Evolutionary conservation across 2,329 filamentous ascomycete species (phyloP).

Genomic region (Fusarium oxysporum): DNA sequence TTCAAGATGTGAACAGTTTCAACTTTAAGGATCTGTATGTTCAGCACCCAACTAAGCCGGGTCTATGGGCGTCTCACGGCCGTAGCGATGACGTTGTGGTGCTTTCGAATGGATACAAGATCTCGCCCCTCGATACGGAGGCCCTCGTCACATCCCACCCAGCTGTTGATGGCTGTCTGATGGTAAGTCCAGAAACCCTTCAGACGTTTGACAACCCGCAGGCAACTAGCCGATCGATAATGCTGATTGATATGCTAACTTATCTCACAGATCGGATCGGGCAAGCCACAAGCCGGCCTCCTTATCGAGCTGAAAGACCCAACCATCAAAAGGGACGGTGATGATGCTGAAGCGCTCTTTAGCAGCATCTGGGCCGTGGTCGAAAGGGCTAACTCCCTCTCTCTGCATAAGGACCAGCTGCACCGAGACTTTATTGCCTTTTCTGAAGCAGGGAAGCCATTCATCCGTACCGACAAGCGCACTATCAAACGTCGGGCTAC

Average conservation of each 20-base stretch:
- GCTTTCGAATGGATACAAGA: slow-evolving; percentile 49
- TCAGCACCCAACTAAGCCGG: slow-evolving; percentile 42
- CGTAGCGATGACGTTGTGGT: slow-evolving; percentile 48
- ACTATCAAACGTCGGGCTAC: slow-evolving; percentile 57
- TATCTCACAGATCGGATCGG: slow-evolving; percentile 12
- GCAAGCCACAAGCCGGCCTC: slow-evolving; percentile 44
- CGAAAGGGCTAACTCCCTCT: slow-evolving; percentile 55
- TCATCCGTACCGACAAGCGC: slow-evolving; percentile 59
- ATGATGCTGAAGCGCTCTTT: slow-evolving; percentile 41
- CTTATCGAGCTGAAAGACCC: slow-evolving; percentile 46
- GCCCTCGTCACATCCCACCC: slow-evolving; percentile 43
- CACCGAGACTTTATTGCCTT: slow-evolving; percentile 56
- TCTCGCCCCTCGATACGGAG: slow-evolving; percentile 47
- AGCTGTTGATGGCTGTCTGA: slow-evolving; percentile 42
- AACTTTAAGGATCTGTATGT: slow-evolving; percentile 50
- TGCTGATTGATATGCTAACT: not conserved
- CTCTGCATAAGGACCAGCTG: slow-evolving; percentile 56
- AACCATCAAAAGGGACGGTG: slow-evolving; percentile 27
- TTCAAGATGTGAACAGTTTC: slow-evolving; percentile 42
- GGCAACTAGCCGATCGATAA: no score
- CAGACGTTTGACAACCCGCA: not conserved
- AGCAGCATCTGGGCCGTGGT: slow-evolving; percentile 59
- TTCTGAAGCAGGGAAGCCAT: slow-evolving; percentile 55
- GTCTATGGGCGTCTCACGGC: slow-evolving; percentile 48
- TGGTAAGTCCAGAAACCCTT: not conserved